These are phyloP conservation scores for Trichoderma arundinaceum DNA, from an alignment of 2,329 filamentous ascomycete species.

Conservation along the genomic window DNA sequence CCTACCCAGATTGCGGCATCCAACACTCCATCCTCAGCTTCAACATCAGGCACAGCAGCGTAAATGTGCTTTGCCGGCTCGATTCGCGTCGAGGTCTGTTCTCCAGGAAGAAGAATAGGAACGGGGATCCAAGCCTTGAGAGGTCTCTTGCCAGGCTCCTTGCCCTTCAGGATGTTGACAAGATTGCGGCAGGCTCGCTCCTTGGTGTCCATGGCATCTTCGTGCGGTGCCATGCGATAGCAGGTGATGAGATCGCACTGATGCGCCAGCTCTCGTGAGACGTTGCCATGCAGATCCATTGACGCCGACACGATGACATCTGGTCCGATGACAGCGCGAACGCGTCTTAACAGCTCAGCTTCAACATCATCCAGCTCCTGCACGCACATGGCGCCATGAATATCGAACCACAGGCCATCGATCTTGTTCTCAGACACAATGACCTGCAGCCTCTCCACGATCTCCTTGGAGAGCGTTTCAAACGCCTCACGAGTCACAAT, in stretches of 20 bases:
- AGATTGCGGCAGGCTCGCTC: slow-evolving; percentile 58
- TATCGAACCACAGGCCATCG: slow-evolving; percentile 61
- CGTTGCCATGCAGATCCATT: slow-evolving; percentile 63
- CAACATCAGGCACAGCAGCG: slow-evolving; percentile 52
- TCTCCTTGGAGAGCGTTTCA: slow-evolving; percentile 51
- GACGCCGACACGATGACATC: slow-evolving; percentile 57
- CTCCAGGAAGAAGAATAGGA: slow-evolving; percentile 58
- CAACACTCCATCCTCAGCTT: slow-evolving; percentile 49
- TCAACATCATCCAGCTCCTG: slow-evolving; percentile 56
- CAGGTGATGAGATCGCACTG: slow-evolving; percentile 59
- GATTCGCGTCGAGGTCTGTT: slow-evolving; percentile 60
- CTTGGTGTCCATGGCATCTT: slow-evolving; percentile 57
- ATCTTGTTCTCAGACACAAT: slow-evolving; percentile 46
- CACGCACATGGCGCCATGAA: slow-evolving; percentile 62
- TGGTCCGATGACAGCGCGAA: slow-evolving; percentile 52
- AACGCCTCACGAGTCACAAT: slow-evolving; percentile 54
- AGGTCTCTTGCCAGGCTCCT: slow-evolving; percentile 44
- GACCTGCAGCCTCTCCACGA: slow-evolving; percentile 46
- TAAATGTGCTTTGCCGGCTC: slow-evolving; percentile 60
- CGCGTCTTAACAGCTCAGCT: slow-evolving; percentile 52
- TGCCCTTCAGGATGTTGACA: slow-evolving; percentile 45
- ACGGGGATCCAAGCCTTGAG: slow-evolving; percentile 60
- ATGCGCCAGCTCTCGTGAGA: slow-evolving; percentile 55
- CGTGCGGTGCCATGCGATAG: slow-evolving; percentile 59
- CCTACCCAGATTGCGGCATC: slow-evolving; percentile 62